Base-by-base conservation (phyloP, 1,139 yeast species). In the Kodamaea ohmeri region DNA sequence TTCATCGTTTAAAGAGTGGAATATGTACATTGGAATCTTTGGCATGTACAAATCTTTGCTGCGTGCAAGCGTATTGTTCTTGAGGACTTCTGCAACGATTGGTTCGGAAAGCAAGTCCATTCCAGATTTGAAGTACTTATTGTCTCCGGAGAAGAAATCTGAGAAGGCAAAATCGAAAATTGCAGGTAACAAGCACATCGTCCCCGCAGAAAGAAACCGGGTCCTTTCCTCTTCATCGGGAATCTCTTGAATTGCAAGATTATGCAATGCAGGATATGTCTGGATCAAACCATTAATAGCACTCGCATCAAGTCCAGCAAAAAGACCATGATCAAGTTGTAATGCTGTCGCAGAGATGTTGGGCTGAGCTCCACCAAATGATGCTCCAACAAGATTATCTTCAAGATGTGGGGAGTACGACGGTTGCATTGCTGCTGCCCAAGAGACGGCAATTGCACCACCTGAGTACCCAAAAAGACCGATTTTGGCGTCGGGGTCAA, bases 381-480 rank as follows among this genome's bases (percentile, higher is more conserved):
- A 64, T n/a, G 55, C 58, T 8, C 66, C 67, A 20, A 53, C 47
- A 11, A 63, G 42, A 36, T 53, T 50, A 1, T 41, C 20, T 6
- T 31, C 34, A 33, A 64, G 50, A 8, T 62, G 67, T 4, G 63
- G 60, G 9, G 69, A 66, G 41, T 63, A 64, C 2, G 36, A 28
- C 4, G 63, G 61, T 18, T 56, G 61, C 28, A 65, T 43, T 9
- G 58, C 52, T 1, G 70, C 57, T 4, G 67, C 68, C 71, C 71
- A 67, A 1, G 58, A 56, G 4, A 62, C 44, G 3, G 70, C 63
- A 13, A 60, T 45, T 2, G 65, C 49, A 2, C 69, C 69, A 3
- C 69, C 69, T 3, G 67, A 60, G 41, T 63, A 65, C 0, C 71
- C 71, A 63, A 65, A 60, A 34, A 63, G 36, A 1, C 53, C 57